Conservation (phyloP, 306 rosid genomes). For the Prunus mira region DNA sequence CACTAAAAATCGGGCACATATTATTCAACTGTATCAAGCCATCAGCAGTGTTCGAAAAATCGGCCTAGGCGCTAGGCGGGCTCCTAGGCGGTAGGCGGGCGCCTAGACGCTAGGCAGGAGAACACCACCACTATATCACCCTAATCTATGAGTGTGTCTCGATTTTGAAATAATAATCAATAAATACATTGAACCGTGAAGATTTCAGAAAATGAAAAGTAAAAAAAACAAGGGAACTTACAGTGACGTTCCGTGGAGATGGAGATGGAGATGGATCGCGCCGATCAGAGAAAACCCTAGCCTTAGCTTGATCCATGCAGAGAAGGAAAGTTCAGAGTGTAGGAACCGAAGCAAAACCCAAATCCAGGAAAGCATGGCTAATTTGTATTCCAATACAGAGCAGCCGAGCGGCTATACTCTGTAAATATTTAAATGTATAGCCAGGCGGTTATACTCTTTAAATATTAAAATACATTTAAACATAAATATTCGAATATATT, state of each 20-base stretch:
- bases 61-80: too few relatives aligned
- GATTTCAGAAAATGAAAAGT: background rate
- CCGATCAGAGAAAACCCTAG: constrained; percentile 52
- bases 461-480: too few relatives aligned
- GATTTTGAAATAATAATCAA: background rate
- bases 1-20: background rate
- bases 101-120: too few relatives aligned
- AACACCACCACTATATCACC: too few relatives aligned
- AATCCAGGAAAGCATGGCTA: constrained; percentile 24
- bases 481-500: too few relatives aligned
- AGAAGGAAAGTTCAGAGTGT: constrained; percentile 8
- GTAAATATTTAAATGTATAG: too few relatives aligned
- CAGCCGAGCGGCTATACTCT: too few relatives aligned
- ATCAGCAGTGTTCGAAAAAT: too few relatives aligned
- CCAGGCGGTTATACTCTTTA: fast-evolving
- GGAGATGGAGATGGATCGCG: background rate
- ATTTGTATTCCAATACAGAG: too few relatives aligned
- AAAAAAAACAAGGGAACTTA: constrained; percentile 28
- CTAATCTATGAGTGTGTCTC: background rate
- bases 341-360: constrained; percentile 22
- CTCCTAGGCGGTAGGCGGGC: too few relatives aligned
- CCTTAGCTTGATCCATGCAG: constrained; percentile 23
- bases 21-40: too few relatives aligned
- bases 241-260: constrained; percentile 26
- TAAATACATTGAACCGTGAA: background rate